Conservation (phyloP, 73 alveolate genomes). For the Paramecium pentaurelia region DNA sequence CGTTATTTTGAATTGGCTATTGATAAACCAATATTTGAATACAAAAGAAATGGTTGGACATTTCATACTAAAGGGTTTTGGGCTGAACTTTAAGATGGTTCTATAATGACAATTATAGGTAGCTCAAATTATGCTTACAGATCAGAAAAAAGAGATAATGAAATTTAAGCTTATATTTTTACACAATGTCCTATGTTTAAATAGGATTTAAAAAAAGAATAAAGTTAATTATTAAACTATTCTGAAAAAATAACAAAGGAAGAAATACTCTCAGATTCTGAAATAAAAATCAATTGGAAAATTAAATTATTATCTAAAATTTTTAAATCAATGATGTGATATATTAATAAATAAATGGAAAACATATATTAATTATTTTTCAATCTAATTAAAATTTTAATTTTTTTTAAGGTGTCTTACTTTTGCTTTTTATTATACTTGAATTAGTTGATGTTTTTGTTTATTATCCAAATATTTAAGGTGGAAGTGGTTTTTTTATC, state of each 20-base stretch:
- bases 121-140: constrained; percentile 41
- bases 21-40: neutral
- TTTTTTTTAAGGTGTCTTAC: neutral
- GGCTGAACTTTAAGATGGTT: constrained; percentile 24
- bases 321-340: constrained; percentile 12
- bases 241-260: neutral
- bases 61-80: constrained; percentile 37
- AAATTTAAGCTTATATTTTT: constrained; percentile 5
- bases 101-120: neutral
- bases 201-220: neutral
- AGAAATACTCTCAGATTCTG: neutral
- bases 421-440: neutral
- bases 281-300: constrained; percentile 24
- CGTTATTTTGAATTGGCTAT: neutral
- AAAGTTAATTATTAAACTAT: neutral
- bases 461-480: neutral
- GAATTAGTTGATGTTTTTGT: neutral
- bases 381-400: neutral
- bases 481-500: neutral
- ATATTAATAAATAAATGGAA: neutral
- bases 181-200: constrained; percentile 22
- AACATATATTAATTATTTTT: neutral
- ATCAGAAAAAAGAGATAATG: constrained; percentile 37
- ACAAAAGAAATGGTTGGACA: constrained; percentile 11
- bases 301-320: neutral